Conservation (phyloP, 1,139 yeast genomes). For the Magnusiomyces magnusii region DNA sequence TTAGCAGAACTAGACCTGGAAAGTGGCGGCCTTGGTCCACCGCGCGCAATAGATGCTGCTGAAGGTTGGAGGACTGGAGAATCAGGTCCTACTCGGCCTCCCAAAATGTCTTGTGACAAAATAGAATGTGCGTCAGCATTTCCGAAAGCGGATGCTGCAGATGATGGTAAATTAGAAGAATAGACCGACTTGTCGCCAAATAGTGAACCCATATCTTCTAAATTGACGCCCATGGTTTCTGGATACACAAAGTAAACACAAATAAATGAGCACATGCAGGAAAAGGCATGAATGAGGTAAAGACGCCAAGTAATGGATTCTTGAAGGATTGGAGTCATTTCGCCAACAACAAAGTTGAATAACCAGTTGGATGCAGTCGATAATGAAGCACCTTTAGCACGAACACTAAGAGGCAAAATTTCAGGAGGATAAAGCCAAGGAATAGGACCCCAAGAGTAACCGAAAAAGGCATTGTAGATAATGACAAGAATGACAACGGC, state of each 20-base stretch:
- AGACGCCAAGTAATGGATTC: constrained; percentile 72
- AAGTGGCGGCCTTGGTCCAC: background rate
- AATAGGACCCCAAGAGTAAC: constrained; percentile 85
- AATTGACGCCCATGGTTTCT: constrained; percentile 80
- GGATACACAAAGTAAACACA: constrained; percentile 68
- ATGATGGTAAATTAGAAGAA: constrained; percentile 26
- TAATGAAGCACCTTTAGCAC: constrained; percentile 87
- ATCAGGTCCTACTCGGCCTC: constrained; percentile 13
- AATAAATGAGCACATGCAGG: constrained; percentile 64
- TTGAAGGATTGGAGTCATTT: constrained; percentile 78
- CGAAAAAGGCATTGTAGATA: constrained; percentile 76
- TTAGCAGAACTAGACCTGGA: background rate
- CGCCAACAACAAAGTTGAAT: constrained; percentile 89
- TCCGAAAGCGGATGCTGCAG: constrained; percentile 15
- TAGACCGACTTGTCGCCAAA: constrained; percentile 54
- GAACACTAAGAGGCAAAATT: constrained; percentile 77
- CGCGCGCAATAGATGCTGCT: constrained; percentile 26
- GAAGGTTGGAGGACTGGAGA: constrained; percentile 25
- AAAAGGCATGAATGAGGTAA: constrained; percentile 71
- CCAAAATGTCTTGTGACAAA: constrained; percentile 11
- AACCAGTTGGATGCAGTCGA: constrained; percentile 94
- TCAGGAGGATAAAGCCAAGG: constrained; percentile 92
- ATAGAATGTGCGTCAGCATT: constrained; percentile 21
- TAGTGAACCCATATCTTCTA: constrained; percentile 82
- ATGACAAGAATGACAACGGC: constrained; percentile 71